Evolutionary conservation across 2,329 filamentous ascomycete genomes (phyloP), one percentile per base, ranked within the genome.

Genomic region (Alternaria viburni): DNA sequence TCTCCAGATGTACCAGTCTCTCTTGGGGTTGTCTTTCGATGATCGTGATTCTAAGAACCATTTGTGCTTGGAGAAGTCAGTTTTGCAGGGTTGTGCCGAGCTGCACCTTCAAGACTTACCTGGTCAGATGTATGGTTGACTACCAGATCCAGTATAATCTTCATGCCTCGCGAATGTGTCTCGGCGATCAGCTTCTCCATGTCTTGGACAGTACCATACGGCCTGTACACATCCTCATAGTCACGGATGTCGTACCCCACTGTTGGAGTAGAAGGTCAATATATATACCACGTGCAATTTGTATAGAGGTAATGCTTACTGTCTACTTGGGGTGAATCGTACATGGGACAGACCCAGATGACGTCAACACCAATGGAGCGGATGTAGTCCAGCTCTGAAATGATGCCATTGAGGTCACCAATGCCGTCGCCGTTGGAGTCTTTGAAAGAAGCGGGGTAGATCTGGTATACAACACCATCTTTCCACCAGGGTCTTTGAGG

Each of bases 361-460:
- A 76, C 74, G 67, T 80, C 72, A 19, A 79, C 78, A 47, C 81
- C 81, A 21, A 88, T 81, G 3, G 82, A 76, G 65, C 84, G 81
- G 61, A 88, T 81, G 68, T 88, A 88, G 71, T 87, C 85, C 17
- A 88, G 79, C 52, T 85, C 82, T 15, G 83, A 84, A 54, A 87
- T 86, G 67, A 89, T 87, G 41, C 87, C 87, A 50, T 82, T 83
- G n/a, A 89, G 76, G 64, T 88, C 86, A 44, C 87, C 87, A 50
- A 84, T 77, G 6, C 87, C 87, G 60, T 86, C 83, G 44, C 84
- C 85, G 19, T 85, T 87, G 45, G 84, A 85, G 73, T 88, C 87
- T 65, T 87, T 84, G 79, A 89, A 89, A 25, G 85, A 87, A n/a
- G 87, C 84, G 3, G 87, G 86, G 72, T 89, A 89, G 65, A 89